Conservation (phyloP, 2,329 filamentous ascomycete genomes). For the Colletotrichum graminicola region DNA sequence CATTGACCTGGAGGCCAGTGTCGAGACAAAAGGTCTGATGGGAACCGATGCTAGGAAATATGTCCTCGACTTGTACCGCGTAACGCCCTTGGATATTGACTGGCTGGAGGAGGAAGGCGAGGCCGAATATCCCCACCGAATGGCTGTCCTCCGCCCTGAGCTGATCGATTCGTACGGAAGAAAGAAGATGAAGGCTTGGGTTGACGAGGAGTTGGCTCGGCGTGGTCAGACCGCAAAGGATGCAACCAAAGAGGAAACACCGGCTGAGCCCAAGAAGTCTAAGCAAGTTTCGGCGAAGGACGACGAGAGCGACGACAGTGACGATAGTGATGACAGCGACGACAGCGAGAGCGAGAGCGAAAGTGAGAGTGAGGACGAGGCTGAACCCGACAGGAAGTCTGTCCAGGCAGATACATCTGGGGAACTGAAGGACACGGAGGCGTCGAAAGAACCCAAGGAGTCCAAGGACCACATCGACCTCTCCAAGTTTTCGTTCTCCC, state of each 20-base stretch:
- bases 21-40: constrained; percentile 97
- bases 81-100: constrained; percentile 89
- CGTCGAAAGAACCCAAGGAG: constrained; percentile 22
- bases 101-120: constrained; percentile 84
- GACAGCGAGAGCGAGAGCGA: constrained; percentile 49
- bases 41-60: constrained; percentile 98
- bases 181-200: constrained; percentile 88
- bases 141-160: constrained; percentile 93
- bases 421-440: constrained; percentile 52
- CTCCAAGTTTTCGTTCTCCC: constrained; percentile 85
- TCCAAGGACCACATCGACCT: constrained; percentile 81
- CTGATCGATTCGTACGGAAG: constrained; percentile 89
- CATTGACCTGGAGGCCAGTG: constrained; percentile 92
- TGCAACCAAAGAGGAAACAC: constrained; percentile 49
- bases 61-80: constrained; percentile 94
- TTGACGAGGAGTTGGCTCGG: constrained; percentile 81
- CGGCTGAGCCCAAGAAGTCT: constrained; percentile 48
- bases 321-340: constrained; percentile 45
- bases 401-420: constrained; percentile 44
- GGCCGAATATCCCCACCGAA: constrained; percentile 87
- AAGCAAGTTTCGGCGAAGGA: constrained; percentile 36
- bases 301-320: constrained; percentile 48
- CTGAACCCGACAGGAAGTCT: constrained; percentile 49
- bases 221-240: constrained; percentile 61
- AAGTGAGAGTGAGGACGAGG: constrained; percentile 52